phyloP scores from a whole-genome alignment of 2,329 filamentous ascomycete genomes.

The Cytospora piceicola region DNA sequence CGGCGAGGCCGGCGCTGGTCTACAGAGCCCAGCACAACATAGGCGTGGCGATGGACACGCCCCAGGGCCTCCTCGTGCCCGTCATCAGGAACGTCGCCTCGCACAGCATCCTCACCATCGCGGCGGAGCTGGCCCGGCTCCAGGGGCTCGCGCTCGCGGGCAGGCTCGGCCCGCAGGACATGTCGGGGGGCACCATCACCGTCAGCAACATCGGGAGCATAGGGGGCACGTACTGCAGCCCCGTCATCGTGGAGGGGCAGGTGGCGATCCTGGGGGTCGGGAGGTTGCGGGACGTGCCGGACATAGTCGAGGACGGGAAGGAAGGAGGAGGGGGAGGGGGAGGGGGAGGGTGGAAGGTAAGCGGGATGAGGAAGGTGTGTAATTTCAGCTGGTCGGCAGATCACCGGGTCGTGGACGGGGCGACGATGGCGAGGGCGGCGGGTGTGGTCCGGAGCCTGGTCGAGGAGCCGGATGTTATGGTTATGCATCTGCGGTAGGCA shows the following conservation, averaged over 20 bases:
- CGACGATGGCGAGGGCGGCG: conserved; percentile 89
- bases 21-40: conserved; percentile 90
- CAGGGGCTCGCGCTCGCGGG: conserved; percentile 74
- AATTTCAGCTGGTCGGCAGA: conserved; percentile 98
- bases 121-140: conserved; percentile 74
- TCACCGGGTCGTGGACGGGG: conserved; percentile 91
- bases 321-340: conserved; percentile 57
- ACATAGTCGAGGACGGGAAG: conserved; percentile 64
- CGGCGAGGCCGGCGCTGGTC: conserved; percentile 71
- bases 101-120: conserved; percentile 77
- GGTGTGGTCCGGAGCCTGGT: conserved; percentile 77
- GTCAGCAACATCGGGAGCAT: conserved; percentile 97
- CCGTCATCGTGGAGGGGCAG: conserved; percentile 88
- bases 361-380: conserved; percentile 63
- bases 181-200: conserved; percentile 88
- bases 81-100: conserved; percentile 84
- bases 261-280: conserved; percentile 92
- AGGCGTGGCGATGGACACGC: conserved; percentile 93
- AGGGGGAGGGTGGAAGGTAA: conserved; percentile 38
- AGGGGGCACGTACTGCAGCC: conserved; percentile 87
- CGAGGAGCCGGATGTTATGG: conserved; percentile 85
- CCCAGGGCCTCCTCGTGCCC: conserved; percentile 83
- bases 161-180: conserved; percentile 73
- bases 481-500: conserved; percentile 73
- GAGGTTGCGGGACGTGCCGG: conserved; percentile 76